Base-by-base conservation (phyloP, 148 eudicot genomes). In the Cornus kousa region DNA sequence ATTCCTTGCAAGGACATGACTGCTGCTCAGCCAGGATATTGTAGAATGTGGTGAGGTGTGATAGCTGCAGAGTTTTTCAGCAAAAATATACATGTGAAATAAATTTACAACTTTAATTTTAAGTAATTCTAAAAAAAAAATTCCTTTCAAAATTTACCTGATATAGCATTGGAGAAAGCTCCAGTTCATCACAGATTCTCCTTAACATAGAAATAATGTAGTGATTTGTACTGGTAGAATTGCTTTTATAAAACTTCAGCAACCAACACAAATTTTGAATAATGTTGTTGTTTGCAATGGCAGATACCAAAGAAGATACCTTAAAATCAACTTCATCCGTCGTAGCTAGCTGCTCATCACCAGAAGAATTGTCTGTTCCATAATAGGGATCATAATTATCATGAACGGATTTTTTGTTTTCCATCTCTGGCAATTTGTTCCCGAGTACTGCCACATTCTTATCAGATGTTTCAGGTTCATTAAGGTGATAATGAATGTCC, bases 161-260 rank as follows among this genome's bases (percentile, higher is more conserved):
- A 87, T 97, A 97, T 79, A 97, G 84, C 97, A 94, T 97, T 68
- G 99, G 97, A 80, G 99, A 83, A 55, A 97, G 98, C 85, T 94
- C 93, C 83, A 97, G 72, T 90, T 97, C 99, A 65, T 97, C 97
- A 74, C 95, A 92, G 72, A 97, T 91, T 74, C 91, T 93, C 85
- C 80, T 84, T 57, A 97, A 81, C 87, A 92, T 80, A 87, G 86
- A 79, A 82, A 97, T 32, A 75, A 97, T 81, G 83, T 91, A 90
- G 79, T 97, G 98, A 84, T 97, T 97, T 79, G 96, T 91, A 77
- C 92, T 83, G 74, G 75, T 57, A 64, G 98, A 88, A 82, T 97
- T 97, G 87, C 87, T 87, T 84, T 89, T 94, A 76, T 94, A 94
- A 71, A 88, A 90, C 87, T 90, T 92, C 73, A 97, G 93, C 84